Percentiles rank a stretch among this genome's conserved stretches.
Evolutionary conservation across 306 rosid species (phyloP).

Genomic region (Lupinus albus): DNA sequence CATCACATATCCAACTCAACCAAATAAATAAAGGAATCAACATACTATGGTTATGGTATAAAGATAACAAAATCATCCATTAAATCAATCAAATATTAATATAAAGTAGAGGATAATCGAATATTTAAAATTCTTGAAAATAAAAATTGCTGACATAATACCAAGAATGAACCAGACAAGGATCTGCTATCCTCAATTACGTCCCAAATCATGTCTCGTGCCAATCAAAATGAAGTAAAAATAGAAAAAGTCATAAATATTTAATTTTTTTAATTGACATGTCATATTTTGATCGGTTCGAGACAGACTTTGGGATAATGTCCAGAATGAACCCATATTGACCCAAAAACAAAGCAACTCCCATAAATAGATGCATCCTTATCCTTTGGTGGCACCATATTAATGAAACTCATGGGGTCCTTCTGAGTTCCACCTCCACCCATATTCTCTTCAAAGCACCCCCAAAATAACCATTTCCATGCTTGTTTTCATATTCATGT

Average conservation of each 20-base stretch:
- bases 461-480: conserved; percentile 65
- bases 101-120: conserved; percentile 47
- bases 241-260: too few species aligned
- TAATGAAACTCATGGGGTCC: conserved; percentile 81
- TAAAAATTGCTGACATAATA: conserved; percentile 25
- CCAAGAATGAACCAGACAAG: conserved; percentile 37
- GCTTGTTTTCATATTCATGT: conserved; percentile 65
- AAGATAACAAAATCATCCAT: not conserved
- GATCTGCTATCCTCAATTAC: too few species aligned
- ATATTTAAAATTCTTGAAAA: conserved; percentile 16
- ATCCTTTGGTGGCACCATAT: conserved; percentile 51
- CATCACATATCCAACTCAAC: conserved; percentile 22
- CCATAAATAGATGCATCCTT: conserved; percentile 38
- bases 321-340: conserved; percentile 39
- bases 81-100: conserved; percentile 32
- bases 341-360: conserved; percentile 25
- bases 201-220: too few species aligned
- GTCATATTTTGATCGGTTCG: too few species aligned
- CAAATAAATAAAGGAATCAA: conserved; percentile 21
- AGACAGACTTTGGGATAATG: too few species aligned
- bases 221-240: too few species aligned
- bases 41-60: not conserved
- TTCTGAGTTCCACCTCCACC: conserved; percentile 50
- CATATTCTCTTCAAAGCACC: conserved; percentile 36
- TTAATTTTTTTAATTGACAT: too few species aligned